These are phyloP conservation scores for Pythium rishiriense DNA, from an alignment of 352 stramenopile species.

Conservation along the genomic window DNA sequence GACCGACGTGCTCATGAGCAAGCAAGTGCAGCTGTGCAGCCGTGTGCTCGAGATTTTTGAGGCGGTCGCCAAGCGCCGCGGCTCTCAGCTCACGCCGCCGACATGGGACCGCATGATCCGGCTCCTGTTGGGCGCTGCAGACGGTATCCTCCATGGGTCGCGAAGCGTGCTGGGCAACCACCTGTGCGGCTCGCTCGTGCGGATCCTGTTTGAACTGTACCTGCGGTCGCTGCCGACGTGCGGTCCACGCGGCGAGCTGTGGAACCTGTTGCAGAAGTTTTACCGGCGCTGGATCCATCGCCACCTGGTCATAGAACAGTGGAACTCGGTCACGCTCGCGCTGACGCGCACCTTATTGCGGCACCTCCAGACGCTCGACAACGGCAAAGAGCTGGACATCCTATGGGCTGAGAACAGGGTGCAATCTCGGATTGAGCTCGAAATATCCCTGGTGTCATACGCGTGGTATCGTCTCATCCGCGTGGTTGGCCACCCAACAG, in stretches of 20 bases:
- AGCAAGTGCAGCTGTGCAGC: slow-evolving; percentile 73
- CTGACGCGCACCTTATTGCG: slow-evolving; percentile 76
- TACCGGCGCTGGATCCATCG: slow-evolving; percentile 86
- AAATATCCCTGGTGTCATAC: slow-evolving; percentile 73
- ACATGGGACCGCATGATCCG: slow-evolving; percentile 87
- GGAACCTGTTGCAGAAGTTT: slow-evolving; percentile 84
- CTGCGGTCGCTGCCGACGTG: slow-evolving; percentile 69
- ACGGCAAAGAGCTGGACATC: slow-evolving; percentile 70
- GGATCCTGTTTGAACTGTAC: slow-evolving; percentile 80
- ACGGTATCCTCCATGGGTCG: slow-evolving; percentile 75
- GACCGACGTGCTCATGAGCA: slow-evolving; percentile 47
- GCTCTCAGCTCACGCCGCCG: slow-evolving; percentile 53
- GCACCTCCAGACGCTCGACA: slow-evolving; percentile 55
- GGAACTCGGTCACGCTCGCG: slow-evolving; percentile 74
- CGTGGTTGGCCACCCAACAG: slow-evolving; percentile 80
- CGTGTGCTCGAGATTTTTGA: slow-evolving; percentile 83
- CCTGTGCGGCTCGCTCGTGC: slow-evolving; percentile 72
- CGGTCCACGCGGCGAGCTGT: slow-evolving; percentile 70
- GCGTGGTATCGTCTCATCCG: slow-evolving; percentile 84
- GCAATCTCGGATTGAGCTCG: slow-evolving; percentile 74
- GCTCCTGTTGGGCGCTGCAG: slow-evolving; percentile 68
- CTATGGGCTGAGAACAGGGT: slow-evolving; percentile 65
- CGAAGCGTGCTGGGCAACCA: slow-evolving; percentile 74
- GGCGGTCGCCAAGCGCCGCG: slow-evolving; percentile 65
- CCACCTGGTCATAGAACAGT: slow-evolving; percentile 86